Evolutionary conservation across 1,284 basidiomycete genomes (phyloP).

Genomic region (Erythrobasidium hasegawianum): DNA sequence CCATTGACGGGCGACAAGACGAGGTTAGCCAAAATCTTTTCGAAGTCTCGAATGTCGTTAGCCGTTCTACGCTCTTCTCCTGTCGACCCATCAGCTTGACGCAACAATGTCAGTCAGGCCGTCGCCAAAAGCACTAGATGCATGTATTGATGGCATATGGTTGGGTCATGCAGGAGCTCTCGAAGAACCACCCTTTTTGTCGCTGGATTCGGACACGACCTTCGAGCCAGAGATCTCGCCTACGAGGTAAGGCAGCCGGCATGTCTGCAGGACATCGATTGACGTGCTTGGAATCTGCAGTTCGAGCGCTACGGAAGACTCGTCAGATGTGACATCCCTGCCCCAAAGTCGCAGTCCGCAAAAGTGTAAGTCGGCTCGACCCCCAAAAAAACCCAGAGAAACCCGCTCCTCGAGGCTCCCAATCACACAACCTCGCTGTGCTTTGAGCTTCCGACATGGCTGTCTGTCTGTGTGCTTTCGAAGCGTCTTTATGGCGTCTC

Average conservation of each 20-base stretch:
- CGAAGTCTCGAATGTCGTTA: no score
- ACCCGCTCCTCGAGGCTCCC: background rate
- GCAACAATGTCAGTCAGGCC: no score
- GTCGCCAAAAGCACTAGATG: no score
- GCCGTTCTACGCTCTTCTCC: no score
- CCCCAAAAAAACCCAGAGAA: no score
- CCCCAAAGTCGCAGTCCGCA: conserved; percentile 23
- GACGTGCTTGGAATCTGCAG: background rate
- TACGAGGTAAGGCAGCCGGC: conserved; percentile 24
- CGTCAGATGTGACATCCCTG: conserved; percentile 35
- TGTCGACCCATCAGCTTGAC: no score
- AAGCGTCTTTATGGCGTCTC: no score
- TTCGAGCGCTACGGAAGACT: conserved; percentile 33
- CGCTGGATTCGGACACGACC: conserved; percentile 34
- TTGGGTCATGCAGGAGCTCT: conserved; percentile 13
- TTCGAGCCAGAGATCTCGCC: conserved; percentile 30
- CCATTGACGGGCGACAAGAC: no score
- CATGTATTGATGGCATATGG: no score
- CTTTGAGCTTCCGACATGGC: no score
- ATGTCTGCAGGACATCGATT: background rate
- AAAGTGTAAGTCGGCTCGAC: conserved; percentile 36
- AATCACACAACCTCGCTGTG: background rate
- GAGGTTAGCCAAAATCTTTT: no score
- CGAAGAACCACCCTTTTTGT: conserved; percentile 33
- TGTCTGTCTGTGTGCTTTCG: no score